Base-by-base conservation (phyloP, 108 stramenopile genomes). In the Pseudonitzschia delicatissima region DNA sequence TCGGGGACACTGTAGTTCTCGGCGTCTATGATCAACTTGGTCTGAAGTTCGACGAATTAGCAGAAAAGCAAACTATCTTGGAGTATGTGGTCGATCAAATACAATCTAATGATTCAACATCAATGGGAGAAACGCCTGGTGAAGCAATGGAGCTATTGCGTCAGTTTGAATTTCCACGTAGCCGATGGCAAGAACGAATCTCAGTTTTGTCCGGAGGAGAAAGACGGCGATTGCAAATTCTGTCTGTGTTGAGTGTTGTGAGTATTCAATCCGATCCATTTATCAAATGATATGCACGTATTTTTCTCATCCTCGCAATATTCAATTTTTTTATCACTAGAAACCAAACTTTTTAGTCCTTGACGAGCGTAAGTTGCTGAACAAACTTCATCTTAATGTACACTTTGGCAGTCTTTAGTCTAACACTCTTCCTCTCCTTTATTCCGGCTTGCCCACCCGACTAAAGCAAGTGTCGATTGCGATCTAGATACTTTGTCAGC, bases 1-100 rank as follows among this genome's bases (percentile, higher is more conserved):
- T 78, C 9, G 93, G 93, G 12, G 93, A 94, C 25, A 94, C 93
- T 17, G 79, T 94, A 20, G 85, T 86, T 18, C 68, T 94, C 61
- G 93, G 93, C 11, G 70, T 82, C 3, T 94, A 91, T 66, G 93
- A 94, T 66, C 93, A 94, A 71, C 72, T 81, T 75, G 93, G 93
- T 0, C 31, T 87, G 8, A 63, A 73, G 27, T 73, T 91, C 26
- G 81, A 85, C 3, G 75, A 69, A 31, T 60, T 72, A 18, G 71
- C 78, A 15, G 85, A 86, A 53, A 77, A 87, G 35, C 79, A 81
- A 61, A 87, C 73, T 4, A 81, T 88, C 20, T 50, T 94, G 36
- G 84, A 91, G 18, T 94, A 86, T 57, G 86, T 91, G 0, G 75
- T 86, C 48, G 80, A 91, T 33, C 63, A 78, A 33, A 88, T 90